Evolutionary conservation across 2,329 filamentous ascomycete genomes (phyloP).

Genomic region (Penicillium brasilianum): DNA sequence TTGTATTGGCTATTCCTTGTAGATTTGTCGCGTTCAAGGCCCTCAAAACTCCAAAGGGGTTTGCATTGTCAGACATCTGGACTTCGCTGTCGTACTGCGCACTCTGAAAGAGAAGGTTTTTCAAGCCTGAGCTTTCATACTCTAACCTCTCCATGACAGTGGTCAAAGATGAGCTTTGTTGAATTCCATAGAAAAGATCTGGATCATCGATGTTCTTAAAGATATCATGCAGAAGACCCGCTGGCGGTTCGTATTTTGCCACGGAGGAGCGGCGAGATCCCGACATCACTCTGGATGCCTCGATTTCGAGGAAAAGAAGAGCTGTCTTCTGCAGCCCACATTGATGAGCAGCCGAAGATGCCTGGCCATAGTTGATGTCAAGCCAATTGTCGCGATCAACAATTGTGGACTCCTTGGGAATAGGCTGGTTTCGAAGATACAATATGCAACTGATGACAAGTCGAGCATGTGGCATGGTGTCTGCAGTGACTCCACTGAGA

Average conservation of each 20-base stretch:
- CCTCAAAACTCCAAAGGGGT: constrained; percentile 72
- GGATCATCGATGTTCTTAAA: constrained; percentile 95
- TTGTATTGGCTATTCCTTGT: constrained; percentile 80
- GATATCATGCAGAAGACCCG: constrained; percentile 75
- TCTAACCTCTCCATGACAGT: constrained; percentile 82
- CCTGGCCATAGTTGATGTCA: constrained; percentile 74
- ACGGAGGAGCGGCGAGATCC: constrained; percentile 71
- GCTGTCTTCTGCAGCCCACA: constrained; percentile 90
- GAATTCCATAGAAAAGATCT: constrained; percentile 91
- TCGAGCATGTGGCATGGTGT: constrained; percentile 66
- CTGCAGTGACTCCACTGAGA: constrained; percentile 55
- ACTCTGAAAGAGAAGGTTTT: constrained; percentile 86
- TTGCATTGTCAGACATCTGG: constrained; percentile 61
- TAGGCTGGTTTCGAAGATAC: constrained; percentile 82
- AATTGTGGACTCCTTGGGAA: constrained; percentile 76
- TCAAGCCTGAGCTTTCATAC: constrained; percentile 85
- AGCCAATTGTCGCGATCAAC: constrained; percentile 84
- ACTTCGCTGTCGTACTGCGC: constrained; percentile 89
- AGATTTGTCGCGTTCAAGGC: constrained; percentile 82
- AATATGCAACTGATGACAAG: constrained; percentile 79
- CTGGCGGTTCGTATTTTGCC: constrained; percentile 59
- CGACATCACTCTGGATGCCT: constrained; percentile 61
- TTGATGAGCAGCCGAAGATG: constrained; percentile 71
- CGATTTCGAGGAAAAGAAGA: constrained; percentile 79
- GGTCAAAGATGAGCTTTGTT: constrained; percentile 74